A percentile compares a stretch with the other conserved stretches of the same genome.
These are phyloP conservation scores for Penicillium brevicompactum DNA, from an alignment of 2,329 filamentous ascomycete genomes.

Conservation along the genomic window DNA sequence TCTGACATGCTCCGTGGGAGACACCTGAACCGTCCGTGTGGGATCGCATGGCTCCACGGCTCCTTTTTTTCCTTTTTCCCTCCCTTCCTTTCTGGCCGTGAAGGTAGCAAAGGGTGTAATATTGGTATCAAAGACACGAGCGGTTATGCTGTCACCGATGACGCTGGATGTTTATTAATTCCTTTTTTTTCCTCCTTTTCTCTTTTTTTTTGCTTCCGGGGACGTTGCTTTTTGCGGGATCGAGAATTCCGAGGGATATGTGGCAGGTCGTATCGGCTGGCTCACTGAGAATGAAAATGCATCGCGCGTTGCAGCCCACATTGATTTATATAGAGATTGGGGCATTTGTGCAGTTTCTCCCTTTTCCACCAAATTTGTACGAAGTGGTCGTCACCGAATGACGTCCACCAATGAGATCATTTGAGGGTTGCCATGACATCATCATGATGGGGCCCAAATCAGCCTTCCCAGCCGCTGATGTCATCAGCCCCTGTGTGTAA, in stretches of 20 bases:
- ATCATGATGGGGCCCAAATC: not conserved
- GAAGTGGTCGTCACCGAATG: slow-evolving; percentile 10
- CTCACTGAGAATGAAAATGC: not conserved
- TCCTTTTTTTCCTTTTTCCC: not conserved
- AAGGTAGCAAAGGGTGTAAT: not conserved
- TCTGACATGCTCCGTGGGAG: slow-evolving; percentile 1
- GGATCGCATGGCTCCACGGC: slow-evolving; percentile 1
- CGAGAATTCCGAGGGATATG: not conserved
- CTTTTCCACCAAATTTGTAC: slow-evolving; percentile 6
- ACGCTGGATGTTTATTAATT: slow-evolving; percentile 15
- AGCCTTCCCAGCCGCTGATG: slow-evolving; percentile 23
- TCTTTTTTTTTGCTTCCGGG: not conserved
- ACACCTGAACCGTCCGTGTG: slow-evolving; percentile 1
- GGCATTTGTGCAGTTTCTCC: slow-evolving; percentile 4
- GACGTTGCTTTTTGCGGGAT: not conserved
- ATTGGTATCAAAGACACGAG: slow-evolving; percentile 13
- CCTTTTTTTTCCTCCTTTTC: not conserved
- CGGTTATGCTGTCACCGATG: slow-evolving; percentile 27
- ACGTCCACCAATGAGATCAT: slow-evolving; percentile 15
- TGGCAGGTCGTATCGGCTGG: not conserved
- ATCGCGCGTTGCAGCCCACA: slow-evolving; percentile 4
- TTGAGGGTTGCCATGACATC: slow-evolving; percentile 17
- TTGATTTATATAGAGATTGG: slow-evolving; percentile 21
- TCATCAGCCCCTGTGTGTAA: slow-evolving; percentile 11
- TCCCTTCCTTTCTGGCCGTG: not conserved